Evolutionary conservation across 2,329 filamentous ascomycete species (phyloP), one percentile per base, ranked within the genome.

Genomic region (Pseudocercospora pini-densiflorae): DNA sequence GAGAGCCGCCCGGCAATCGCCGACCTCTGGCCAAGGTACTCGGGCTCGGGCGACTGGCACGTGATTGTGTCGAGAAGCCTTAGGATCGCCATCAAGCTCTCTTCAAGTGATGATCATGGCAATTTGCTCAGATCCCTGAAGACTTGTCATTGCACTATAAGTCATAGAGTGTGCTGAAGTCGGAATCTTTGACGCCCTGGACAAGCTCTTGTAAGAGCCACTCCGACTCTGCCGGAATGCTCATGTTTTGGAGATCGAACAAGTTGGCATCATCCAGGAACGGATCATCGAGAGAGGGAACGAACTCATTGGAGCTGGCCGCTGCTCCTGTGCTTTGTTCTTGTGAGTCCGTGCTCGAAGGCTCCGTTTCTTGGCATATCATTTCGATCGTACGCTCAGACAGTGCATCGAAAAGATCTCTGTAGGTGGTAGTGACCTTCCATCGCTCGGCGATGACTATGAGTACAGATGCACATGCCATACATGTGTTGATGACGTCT

Each of bases 371-470:
- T 24, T 24, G 19, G 36, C 40, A 59, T 21, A 64, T 53, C 70
- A 72, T 72, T 7, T 55, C 63, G 24, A 68, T 68, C 16, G 68
- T 72, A 33, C 64, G 55, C 29, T 69, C 59, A 14, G 64, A 63
- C 14, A 72, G 53, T 23, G 59, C 61, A 36, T 70, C 70, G 31
- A 72, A 72, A 2, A 77, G 76, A 54, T 79, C 76, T 3, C 78
- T 71, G 65, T 78, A 79, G 0, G 76, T 62, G 0, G 74, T 72
- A 0, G 78, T 77, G 21, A 72, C 60, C n/a, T 62, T 75, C 77
- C 77, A 79, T 16, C 77, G 64, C 59, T 79, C 75, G 3, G 78
- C 77, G 9, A 79, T 77, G 47, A 80, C 78, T 36, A 78, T 72
- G 6, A 80, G 71, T 1, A 77, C 75, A 1, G 72, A 78, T 27